Conservation (phyloP, 768 basidiomycete species). For the Pisolithus albus region DNA sequence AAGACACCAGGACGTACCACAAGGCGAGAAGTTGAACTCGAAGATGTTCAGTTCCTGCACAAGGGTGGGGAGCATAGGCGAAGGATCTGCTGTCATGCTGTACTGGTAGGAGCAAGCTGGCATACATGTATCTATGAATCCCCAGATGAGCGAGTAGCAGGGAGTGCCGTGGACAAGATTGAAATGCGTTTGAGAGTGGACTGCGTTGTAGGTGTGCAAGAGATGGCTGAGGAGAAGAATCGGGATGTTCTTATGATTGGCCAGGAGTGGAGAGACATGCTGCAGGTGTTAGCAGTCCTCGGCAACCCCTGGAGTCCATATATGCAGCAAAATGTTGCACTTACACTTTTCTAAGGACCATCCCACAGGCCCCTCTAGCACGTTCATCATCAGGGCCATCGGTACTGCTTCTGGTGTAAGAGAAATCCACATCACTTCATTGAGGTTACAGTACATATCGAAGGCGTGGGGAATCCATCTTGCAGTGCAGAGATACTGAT, state of each 20-base stretch:
- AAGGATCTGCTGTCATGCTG: constrained; percentile 82
- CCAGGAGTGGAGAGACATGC: too few relatives aligned
- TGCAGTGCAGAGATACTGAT: too few relatives aligned
- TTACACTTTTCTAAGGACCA: too few relatives aligned
- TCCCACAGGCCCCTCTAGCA: too few relatives aligned
- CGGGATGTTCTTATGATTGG: constrained; percentile 7
- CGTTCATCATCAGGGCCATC: too few relatives aligned
- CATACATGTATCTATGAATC: constrained; percentile 60
- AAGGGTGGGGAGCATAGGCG: constrained; percentile 71
- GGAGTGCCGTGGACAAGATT: constrained; percentile 82
- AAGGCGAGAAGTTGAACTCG: constrained; percentile 88
- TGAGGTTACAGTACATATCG: too few relatives aligned
- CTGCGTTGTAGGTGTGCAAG: constrained; percentile 35
- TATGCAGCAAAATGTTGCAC: too few relatives aligned
- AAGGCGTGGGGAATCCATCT: too few relatives aligned
- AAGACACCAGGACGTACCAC: constrained; percentile 53
- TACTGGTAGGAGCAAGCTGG: constrained; percentile 74
- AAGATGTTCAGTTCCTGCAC: constrained; percentile 69
- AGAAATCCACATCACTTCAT: too few relatives aligned
- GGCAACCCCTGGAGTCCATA: too few relatives aligned
- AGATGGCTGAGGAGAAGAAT: constrained; percentile 5
- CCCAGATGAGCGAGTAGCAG: constrained; percentile 59
- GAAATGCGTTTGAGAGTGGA: constrained; percentile 89
- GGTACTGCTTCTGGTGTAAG: too few relatives aligned
- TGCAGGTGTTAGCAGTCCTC: too few relatives aligned